Conservation (phyloP, 345 rosid species). For the Citrus australasica region DNA sequence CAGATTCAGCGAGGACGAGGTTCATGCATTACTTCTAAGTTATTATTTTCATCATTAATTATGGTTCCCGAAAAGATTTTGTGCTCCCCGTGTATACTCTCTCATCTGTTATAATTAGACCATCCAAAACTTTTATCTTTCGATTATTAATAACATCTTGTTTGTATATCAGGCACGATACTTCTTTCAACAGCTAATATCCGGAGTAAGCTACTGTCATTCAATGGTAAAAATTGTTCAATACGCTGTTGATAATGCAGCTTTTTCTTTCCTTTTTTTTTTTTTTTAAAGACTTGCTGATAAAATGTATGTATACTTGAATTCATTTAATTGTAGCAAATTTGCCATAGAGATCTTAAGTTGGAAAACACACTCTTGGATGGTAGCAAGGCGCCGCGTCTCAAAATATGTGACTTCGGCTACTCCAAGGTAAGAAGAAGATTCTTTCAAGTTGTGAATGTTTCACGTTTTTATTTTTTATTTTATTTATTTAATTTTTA, state of each 20-base stretch:
- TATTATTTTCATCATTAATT: too few relatives aligned
- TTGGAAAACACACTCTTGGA: constrained; percentile 88
- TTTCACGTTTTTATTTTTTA: background rate
- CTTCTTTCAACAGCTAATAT: constrained; percentile 86
- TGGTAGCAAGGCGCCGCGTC: constrained; percentile 68
- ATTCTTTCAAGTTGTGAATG: background rate
- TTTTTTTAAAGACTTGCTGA: background rate
- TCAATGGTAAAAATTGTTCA: constrained; percentile 48
- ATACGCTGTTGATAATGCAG: background rate
- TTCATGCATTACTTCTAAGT: background rate
- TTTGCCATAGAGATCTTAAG: constrained; percentile 93
- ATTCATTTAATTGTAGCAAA: constrained; percentile 43
- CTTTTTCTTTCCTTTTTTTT: too few relatives aligned
- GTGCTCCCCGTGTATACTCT: too few relatives aligned
- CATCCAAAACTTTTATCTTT: too few relatives aligned
- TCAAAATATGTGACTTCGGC: constrained; percentile 89
- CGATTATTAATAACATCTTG: too few relatives aligned
- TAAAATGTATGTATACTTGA: background rate
- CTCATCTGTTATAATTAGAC: too few relatives aligned
- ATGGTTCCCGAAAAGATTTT: too few relatives aligned
- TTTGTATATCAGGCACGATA: constrained; percentile 58
- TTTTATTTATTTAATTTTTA: too few relatives aligned
- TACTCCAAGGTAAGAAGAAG: constrained; percentile 58
- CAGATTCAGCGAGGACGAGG: constrained; percentile 88
- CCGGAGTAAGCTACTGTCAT: constrained; percentile 92